Conservation (phyloP, 2,329 filamentous ascomycete species). For the Aspergillus felis region DNA sequence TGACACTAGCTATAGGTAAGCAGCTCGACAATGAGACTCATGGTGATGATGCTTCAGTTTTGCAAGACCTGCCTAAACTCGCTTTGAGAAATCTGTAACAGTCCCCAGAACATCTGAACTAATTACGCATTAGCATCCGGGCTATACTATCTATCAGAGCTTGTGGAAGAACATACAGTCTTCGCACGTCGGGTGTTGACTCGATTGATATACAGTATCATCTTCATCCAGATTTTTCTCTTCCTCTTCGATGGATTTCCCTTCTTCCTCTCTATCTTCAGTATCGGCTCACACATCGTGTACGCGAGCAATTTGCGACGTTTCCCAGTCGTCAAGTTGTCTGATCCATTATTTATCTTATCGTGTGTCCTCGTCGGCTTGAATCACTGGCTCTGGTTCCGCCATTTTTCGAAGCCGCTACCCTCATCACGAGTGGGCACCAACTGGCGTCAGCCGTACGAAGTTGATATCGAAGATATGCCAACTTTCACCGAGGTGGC, state of each 20-base stretch:
- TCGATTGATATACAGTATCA: slow-evolving; percentile 77
- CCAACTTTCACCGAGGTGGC: slow-evolving; percentile 92
- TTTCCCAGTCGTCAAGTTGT: slow-evolving; percentile 75
- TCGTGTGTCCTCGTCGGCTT: slow-evolving; percentile 81
- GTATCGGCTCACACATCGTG: slow-evolving; percentile 74
- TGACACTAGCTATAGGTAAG: slow-evolving; percentile 85
- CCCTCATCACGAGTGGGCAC: slow-evolving; percentile 33
- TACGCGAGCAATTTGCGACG: slow-evolving; percentile 83
- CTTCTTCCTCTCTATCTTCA: slow-evolving; percentile 66
- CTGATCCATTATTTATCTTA: slow-evolving; percentile 78
- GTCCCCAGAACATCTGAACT: not conserved
- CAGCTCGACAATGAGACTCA: not conserved
- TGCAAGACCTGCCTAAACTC: not conserved
- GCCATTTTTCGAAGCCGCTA: slow-evolving; percentile 71
- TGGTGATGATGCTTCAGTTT: not conserved
- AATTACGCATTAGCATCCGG: slow-evolving; percentile 68
- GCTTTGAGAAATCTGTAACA: not conserved
- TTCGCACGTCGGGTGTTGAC: slow-evolving; percentile 82
- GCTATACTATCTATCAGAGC: slow-evolving; percentile 95
- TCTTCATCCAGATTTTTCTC: slow-evolving; percentile 69
- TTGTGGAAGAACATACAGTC: slow-evolving; percentile 97
- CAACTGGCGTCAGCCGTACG: slow-evolving; percentile 36
- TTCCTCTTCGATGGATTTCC: slow-evolving; percentile 84
- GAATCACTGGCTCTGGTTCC: slow-evolving; percentile 97
- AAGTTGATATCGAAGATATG: slow-evolving; percentile 46